These are phyloP conservation scores for Erythrobasidium yunnanense DNA, from an alignment of 768 basidiomycete genomes.

Conservation along the genomic window DNA sequence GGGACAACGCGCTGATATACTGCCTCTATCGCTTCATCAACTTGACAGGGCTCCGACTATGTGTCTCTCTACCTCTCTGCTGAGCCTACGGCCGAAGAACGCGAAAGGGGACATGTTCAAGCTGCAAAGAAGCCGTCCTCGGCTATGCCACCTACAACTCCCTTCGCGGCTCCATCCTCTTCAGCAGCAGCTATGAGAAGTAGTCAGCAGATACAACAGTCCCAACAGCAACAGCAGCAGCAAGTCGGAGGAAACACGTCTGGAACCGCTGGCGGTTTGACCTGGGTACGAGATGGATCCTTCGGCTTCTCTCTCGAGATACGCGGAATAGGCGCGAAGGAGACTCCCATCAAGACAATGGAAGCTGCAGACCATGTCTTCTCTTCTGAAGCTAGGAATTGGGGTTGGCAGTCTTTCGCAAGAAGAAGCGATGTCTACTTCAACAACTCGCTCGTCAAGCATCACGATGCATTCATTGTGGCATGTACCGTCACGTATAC, in stretches of 20 bases:
- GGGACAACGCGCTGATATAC: too few relatives aligned
- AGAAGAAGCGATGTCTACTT: conserved; percentile 33
- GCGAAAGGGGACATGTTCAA: conserved; percentile 28
- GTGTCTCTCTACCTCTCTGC: conserved; percentile 35
- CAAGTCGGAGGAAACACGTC: neutral
- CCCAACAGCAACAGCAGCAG: neutral
- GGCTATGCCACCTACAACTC: neutral
- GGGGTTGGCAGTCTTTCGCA: conserved; percentile 40
- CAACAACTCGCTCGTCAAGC: conserved; percentile 33
- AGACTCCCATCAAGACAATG: conserved; percentile 35
- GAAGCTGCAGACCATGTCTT: conserved; percentile 42
- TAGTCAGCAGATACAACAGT: too few relatives aligned
- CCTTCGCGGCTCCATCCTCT: neutral
- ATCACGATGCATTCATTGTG: conserved; percentile 41
- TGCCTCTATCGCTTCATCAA: too few relatives aligned
- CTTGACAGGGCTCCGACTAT: conserved; percentile 4
- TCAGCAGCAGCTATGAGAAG: too few relatives aligned
- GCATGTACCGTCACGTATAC: conserved; percentile 43
- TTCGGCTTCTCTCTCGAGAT: conserved; percentile 17
- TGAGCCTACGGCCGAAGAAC: conserved; percentile 42
- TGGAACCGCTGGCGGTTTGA: neutral
- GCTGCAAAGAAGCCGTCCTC: neutral
- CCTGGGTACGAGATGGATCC: conserved; percentile 20
- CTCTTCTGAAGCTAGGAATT: conserved; percentile 41
- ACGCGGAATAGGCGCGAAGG: conserved; percentile 11